phyloP scores from a whole-genome alignment of 768 basidiomycete species.

The Gyrodon lividus region DNA sequence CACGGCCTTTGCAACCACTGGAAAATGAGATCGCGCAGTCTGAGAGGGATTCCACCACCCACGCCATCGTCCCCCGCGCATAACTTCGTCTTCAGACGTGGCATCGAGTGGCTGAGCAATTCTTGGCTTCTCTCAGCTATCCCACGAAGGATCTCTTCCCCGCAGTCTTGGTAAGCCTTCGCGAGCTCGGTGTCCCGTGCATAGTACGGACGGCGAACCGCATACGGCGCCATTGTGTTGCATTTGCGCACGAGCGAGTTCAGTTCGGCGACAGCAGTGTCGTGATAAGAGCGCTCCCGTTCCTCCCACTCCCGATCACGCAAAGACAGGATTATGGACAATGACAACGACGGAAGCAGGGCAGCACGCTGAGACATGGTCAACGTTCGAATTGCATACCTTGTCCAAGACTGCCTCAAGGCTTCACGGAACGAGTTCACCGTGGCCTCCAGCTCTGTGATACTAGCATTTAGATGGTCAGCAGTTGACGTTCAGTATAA shows the following conservation, averaged over 20 bases:
- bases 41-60: conserved; percentile 8
- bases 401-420: conserved; percentile 68
- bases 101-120: background rate
- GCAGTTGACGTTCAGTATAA: background rate
- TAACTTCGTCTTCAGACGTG: conserved; percentile 3
- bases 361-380: conserved; percentile 43
- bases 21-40: conserved; percentile 29
- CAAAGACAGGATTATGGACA: conserved; percentile 39
- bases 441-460: conserved; percentile 63
- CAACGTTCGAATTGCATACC: conserved; percentile 66
- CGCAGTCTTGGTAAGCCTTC: conserved; percentile 49
- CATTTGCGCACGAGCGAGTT: conserved; percentile 77
- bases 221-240: conserved; percentile 77
- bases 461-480: conserved; percentile 6
- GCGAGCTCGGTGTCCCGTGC: conserved; percentile 57
- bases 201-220: conserved; percentile 67
- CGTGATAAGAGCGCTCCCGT: conserved; percentile 66
- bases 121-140: conserved; percentile 30
- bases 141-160: conserved; percentile 49
- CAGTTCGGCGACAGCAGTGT: conserved; percentile 64
- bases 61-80: conserved; percentile 6
- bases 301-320: conserved; percentile 72
- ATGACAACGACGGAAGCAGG: conserved; percentile 37
- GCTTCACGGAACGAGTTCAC: conserved; percentile 61
- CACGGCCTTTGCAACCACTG: conserved; percentile 24